A percentile compares a stretch with the other conserved stretches of the same genome.
Evolutionary conservation across 495 filamentous ascomycete genomes (phyloP).

Genomic region (Tuber melanosporum): DNA sequence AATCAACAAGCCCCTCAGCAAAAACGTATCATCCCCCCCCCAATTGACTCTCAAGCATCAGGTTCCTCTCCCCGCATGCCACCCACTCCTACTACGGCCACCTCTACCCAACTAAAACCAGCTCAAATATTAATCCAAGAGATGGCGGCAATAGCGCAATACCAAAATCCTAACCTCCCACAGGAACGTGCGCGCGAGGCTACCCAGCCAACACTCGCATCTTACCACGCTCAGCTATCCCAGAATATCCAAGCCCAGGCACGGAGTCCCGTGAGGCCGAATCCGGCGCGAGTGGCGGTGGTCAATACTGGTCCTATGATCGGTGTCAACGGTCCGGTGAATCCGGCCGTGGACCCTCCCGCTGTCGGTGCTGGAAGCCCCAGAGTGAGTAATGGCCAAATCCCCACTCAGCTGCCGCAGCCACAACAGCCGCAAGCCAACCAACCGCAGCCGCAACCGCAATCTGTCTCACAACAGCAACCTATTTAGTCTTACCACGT

Average conservation of each 20-base stretch:
- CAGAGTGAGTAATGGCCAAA: not conserved
- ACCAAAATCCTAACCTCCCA: constrained; percentile 30
- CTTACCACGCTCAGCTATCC: constrained; percentile 30
- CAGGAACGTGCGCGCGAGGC: constrained; percentile 26
- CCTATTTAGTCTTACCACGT: not conserved
- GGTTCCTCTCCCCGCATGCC: not conserved
- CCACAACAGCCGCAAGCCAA: not conserved
- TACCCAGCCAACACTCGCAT: constrained; percentile 25
- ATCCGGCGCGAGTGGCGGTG: constrained; percentile 12
- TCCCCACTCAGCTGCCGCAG: not conserved
- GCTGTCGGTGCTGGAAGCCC: not conserved
- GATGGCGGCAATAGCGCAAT: constrained; percentile 30
- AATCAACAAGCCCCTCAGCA: constrained; percentile 18
- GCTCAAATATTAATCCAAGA: constrained; percentile 29
- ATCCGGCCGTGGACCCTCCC: constrained; percentile 24
- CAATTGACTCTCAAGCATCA: constrained; percentile 7
- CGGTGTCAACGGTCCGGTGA: constrained; percentile 38
- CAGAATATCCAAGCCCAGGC: constrained; percentile 26
- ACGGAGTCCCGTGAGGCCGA: constrained; percentile 3
- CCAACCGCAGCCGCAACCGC: not conserved
- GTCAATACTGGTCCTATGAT: constrained; percentile 35
- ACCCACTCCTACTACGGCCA: constrained; percentile 5
- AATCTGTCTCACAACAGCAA: not conserved
- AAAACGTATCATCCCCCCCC: constrained; percentile 11
- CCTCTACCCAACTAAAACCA: constrained; percentile 37